These are phyloP conservation scores for Eucalyptus cloeziana DNA, from an alignment of 345 rosid genomes.

Conservation along the genomic window DNA sequence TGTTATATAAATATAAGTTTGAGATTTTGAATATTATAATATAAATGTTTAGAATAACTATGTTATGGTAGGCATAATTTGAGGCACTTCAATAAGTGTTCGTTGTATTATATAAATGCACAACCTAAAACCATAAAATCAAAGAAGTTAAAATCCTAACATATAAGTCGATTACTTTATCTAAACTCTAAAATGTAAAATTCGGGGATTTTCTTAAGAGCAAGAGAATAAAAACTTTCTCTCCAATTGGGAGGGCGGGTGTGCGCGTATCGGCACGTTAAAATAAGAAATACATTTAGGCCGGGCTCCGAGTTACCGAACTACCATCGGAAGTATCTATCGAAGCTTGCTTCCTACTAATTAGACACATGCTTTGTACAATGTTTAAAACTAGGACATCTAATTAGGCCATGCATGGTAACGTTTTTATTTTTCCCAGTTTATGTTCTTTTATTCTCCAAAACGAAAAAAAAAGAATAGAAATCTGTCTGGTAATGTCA, in stretches of 20 bases:
- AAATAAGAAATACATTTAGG: too few species aligned
- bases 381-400: rapidly evolving
- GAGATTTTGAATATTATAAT: rapidly evolving
- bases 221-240: too few species aligned
- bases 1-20: too few species aligned
- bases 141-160: not conserved
- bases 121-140: not conserved
- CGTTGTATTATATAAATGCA: rapidly evolving
- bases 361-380: too few species aligned
- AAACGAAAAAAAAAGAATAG: too few species aligned
- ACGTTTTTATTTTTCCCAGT: rapidly evolving
- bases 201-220: rapidly evolving
- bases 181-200: too few species aligned
- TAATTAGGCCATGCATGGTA: too few species aligned
- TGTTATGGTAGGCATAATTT: too few species aligned
- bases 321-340: too few species aligned
- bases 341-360: rapidly evolving
- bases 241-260: rapidly evolving
- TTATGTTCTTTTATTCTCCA: rapidly evolving
- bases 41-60: too few species aligned
- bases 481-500: rapidly evolving
- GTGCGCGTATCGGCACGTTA: rapidly evolving
- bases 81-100: not conserved
- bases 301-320: rapidly evolving
- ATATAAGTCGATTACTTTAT: too few species aligned